Evolutionary conservation across 352 stramenopile genomes (phyloP), one percentile per base, ranked within the genome.

Genomic region (Phytophthora hybrid): DNA sequence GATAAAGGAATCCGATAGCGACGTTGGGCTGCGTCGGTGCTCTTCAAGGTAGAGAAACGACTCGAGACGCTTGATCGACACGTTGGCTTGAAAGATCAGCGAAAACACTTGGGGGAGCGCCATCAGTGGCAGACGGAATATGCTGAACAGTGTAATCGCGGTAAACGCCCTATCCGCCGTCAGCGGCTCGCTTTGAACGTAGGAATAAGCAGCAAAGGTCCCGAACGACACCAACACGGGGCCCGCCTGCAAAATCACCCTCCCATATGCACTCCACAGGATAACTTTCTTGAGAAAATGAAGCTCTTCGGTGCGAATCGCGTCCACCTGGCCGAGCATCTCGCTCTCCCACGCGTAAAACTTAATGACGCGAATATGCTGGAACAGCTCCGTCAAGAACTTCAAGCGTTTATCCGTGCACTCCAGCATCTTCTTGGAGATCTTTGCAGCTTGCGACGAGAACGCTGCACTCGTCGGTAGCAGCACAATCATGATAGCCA

Each of bases 111-210:
- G 69, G 8, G 98, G 98, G 0, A 99, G 73, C 71, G 97, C 97
- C 69, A 96, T 96, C 3, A 99, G 82, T 8, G 98, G 98, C 65
- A 99, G 93, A 5, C 97, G 86, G 26, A 99, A 90, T 59, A 99
- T 95, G 63, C 98, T 97, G 75, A 99, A 99, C 16, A 99, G 74
- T 14, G 96, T 92, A 57, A 99, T 87, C 3, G 95, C 90, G 4
- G 98, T 99, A 69, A 99, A 98, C 21, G 97, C 97, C 32, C 81
- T 89, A 18, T 97, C 88, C 0, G 62, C 96, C 73, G 74, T 98
- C 81, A 80, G 98, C 19, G 81, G 74, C 29, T 81, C 67, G 3
- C 71, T 66, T 23, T 84, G 63, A 55, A 90, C 54, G 56, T 80
- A 87, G 18, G 84, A 79, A 70, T 87, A 91, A 23, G 85, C 78